These are phyloP conservation scores for Tulasnella sp. DNA, from an alignment of 768 basidiomycete species.

Conservation along the genomic window DNA sequence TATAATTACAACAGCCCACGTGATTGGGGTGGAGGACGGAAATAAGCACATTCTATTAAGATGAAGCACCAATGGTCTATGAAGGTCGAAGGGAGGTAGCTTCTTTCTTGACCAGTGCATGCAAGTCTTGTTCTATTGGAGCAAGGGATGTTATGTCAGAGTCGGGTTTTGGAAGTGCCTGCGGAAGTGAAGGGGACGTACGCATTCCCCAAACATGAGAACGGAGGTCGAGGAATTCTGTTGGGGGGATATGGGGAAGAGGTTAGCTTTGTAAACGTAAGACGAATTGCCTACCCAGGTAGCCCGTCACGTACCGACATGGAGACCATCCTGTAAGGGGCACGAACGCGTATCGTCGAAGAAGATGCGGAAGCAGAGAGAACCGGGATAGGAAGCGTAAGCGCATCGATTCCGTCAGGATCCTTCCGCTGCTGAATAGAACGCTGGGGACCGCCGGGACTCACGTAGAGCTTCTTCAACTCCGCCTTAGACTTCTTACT, in stretches of 20 bases:
- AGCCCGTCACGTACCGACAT: conserved; percentile 60
- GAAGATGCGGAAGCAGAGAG: not conserved
- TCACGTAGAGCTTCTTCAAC: conserved; percentile 74
- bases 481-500: conserved; percentile 73
- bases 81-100: conserved; percentile 62
- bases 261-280: not conserved
- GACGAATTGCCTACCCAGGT: not conserved
- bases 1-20: no score
- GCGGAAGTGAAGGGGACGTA: conserved; percentile 50
- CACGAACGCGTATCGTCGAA: not conserved
- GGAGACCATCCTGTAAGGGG: conserved; percentile 59
- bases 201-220: conserved; percentile 88
- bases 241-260: conserved; percentile 7
- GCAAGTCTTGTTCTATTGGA: conserved; percentile 73
- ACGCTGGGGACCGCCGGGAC: not conserved
- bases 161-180: not conserved
- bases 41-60: not conserved
- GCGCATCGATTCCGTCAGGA: not conserved
- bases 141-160: not conserved
- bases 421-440: not conserved
- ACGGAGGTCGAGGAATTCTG: conserved; percentile 80
- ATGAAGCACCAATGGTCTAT: conserved; percentile 23
- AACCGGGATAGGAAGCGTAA: not conserved
- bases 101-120: conserved; percentile 70
- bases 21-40: not conserved